These are phyloP conservation scores for Candida vartiovaarae DNA, from an alignment of 805 yeast genomes.

Conservation along the genomic window DNA sequence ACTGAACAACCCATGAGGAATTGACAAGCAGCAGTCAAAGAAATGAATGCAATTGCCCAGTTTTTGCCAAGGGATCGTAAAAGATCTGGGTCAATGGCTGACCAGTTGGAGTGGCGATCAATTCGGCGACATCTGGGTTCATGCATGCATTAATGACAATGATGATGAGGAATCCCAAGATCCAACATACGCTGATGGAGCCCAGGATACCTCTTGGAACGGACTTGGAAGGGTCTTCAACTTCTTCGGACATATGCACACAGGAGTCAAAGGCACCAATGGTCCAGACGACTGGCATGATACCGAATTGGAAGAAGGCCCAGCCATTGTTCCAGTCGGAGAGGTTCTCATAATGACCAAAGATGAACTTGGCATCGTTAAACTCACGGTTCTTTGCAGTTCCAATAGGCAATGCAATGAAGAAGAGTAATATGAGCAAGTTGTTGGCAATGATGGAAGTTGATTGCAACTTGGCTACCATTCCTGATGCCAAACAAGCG, in stretches of 20 bases:
- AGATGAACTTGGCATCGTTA: slow-evolving; percentile 46
- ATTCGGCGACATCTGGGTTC: slow-evolving; percentile 33
- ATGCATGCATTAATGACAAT: slow-evolving; percentile 51
- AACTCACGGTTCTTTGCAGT: slow-evolving; percentile 24
- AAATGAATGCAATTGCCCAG: slow-evolving; percentile 64
- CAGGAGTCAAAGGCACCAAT: slow-evolving; percentile 68
- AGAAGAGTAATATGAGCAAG: slow-evolving; percentile 34
- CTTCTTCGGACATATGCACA: slow-evolving; percentile 68
- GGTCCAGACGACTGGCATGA: slow-evolving; percentile 69
- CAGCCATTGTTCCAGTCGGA: slow-evolving; percentile 54
- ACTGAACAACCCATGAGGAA: slow-evolving; percentile 62
- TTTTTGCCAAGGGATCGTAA: slow-evolving; percentile 51
- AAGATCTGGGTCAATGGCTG: slow-evolving; percentile 62
- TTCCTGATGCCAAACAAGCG: slow-evolving; percentile 46
- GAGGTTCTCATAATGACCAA: slow-evolving; percentile 41
- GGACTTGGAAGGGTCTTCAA: slow-evolving; percentile 50
- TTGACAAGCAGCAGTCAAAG: slow-evolving; percentile 51
- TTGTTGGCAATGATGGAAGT: slow-evolving; percentile 46
- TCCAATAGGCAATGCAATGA: slow-evolving; percentile 56
- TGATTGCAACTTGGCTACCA: slow-evolving; percentile 49
- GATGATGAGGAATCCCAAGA: slow-evolving; percentile 49
- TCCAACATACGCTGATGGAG: slow-evolving; percentile 46
- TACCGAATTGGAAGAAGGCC: slow-evolving; percentile 40
- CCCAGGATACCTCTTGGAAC: slow-evolving; percentile 61
- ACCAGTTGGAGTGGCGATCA: slow-evolving; percentile 41